Percentiles rank a stretch among this genome's conserved stretches.
Conservation (phyloP, 805 yeast species). For the Candida glaebosa region DNA sequence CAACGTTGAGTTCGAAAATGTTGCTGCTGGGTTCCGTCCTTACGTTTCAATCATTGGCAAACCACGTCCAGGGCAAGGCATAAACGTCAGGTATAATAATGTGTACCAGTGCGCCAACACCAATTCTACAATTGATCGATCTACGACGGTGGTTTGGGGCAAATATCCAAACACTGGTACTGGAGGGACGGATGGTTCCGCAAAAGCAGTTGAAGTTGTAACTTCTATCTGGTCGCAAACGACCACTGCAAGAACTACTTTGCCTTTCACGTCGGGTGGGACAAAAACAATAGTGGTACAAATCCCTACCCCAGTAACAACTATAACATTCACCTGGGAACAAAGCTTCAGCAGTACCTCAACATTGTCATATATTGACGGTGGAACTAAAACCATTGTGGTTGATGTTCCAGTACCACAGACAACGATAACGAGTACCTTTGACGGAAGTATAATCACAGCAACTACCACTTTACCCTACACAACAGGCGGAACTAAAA, state of each 20-base stretch:
- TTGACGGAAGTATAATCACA: conserved; percentile 6
- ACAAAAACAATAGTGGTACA: conserved; percentile 12
- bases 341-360: conserved; percentile 6
- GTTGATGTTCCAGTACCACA: conserved; percentile 9
- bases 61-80: not conserved
- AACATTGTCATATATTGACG: conserved; percentile 8
- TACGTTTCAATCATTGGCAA: not conserved
- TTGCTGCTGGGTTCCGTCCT: conserved; percentile 2
- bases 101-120: not conserved
- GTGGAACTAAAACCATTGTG: conserved; percentile 9
- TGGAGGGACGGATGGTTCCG: conserved; percentile 9
- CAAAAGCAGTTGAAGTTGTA: conserved; percentile 2
- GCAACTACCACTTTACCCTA: conserved; percentile 10
- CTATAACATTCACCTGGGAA: conserved; percentile 7
- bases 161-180: not conserved
- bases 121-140: not conserved
- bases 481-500: not conserved
- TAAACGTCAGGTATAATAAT: not conserved
- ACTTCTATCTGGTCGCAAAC: conserved; percentile 5
- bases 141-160: not conserved
- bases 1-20: conserved; percentile 6
- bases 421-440: conserved; percentile 4
- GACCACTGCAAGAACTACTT: conserved; percentile 3
- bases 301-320: conserved; percentile 9
- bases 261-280: conserved; percentile 8